Conservation (phyloP, 441 rosid genomes). For the Melianthus villosus region DNA sequence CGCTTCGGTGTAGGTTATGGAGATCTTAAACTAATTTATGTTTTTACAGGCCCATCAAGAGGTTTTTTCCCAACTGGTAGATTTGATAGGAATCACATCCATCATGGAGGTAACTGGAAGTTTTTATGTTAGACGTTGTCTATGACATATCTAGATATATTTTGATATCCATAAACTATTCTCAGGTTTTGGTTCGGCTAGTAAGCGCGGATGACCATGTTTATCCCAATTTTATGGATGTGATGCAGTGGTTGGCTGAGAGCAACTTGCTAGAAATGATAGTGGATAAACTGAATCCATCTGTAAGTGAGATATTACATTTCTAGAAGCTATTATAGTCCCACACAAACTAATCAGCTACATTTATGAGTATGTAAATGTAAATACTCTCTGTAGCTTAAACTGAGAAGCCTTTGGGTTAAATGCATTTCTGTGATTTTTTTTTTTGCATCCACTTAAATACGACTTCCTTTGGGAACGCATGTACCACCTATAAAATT, state of each 20-base stretch:
- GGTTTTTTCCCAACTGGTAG: conserved; percentile 64
- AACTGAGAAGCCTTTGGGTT: neutral
- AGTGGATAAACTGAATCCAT: conserved; percentile 71
- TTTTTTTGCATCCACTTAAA: no score
- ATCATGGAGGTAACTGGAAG: conserved; percentile 69
- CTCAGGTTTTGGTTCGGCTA: conserved; percentile 79
- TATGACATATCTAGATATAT: conserved; percentile 7
- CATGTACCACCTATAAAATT: no score
- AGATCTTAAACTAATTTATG: neutral
- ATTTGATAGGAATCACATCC: conserved; percentile 90
- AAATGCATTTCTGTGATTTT: no score
- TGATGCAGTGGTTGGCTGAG: conserved; percentile 94
- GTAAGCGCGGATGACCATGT: conserved; percentile 94
- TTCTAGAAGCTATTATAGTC: neutral
- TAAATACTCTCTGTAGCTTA: neutral
- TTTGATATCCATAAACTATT: conserved; percentile 3
- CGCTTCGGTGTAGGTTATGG: neutral
- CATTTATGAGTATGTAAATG: neutral
- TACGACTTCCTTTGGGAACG: no score
- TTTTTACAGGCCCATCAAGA: conserved; percentile 58
- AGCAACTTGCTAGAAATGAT: conserved; percentile 86
- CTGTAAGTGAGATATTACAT: conserved; percentile 33
- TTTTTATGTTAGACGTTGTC: neutral
- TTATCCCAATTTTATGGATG: conserved; percentile 83
- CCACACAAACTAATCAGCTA: neutral